Evolutionary conservation across 345 rosid species (phyloP), one percentile per base, ranked within the genome.

Genomic region (Streptanthus diversifolius): DNA sequence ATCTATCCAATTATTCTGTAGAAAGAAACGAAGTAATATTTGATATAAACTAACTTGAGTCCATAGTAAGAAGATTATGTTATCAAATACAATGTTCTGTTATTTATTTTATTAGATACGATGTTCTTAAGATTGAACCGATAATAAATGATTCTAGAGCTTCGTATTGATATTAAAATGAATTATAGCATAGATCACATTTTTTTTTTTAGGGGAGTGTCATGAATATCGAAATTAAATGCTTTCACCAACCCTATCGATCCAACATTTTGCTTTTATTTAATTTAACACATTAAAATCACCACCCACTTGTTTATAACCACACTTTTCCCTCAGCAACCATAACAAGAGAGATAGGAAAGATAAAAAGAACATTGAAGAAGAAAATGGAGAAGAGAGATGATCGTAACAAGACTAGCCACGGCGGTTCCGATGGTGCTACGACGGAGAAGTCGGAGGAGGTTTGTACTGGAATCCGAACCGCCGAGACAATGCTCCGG

Each of bases 401-500:
- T 49, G 80, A 77, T 63, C 60, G 45, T 39, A 48, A 71, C 32
- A 77, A 64, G 53, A 22, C 30, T 69, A 54, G 12, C 66, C 15
- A 68, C 21, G 70, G 53, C 2, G 63, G n/a, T 7, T 59, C 78
- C 14, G 67, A 18, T 25, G 58, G 49, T 17, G 48, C 5, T 54
- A 7, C 37, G 21, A 65, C 33, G 48, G 72, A 65, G 14, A 68
- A 60, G 66, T 68, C 74, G 63, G 77, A 65, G 57, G 77, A 71
- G 29, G 40, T 7, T 11, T 66, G 80, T 29, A 29, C 69, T 0
- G 80, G 70, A 47, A 25, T 77, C 36, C 64, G 81, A 59, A 71
- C 65, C 5, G 68, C 65, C 2, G 81, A 77, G 70, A 77, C 81
- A 27, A 66, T 77, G 74, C 70, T 77, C 53, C 77, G 81, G 65